Evolutionary conservation across 2,329 filamentous ascomycete genomes (phyloP).

Genomic region (Aspergillus eucalypticola): DNA sequence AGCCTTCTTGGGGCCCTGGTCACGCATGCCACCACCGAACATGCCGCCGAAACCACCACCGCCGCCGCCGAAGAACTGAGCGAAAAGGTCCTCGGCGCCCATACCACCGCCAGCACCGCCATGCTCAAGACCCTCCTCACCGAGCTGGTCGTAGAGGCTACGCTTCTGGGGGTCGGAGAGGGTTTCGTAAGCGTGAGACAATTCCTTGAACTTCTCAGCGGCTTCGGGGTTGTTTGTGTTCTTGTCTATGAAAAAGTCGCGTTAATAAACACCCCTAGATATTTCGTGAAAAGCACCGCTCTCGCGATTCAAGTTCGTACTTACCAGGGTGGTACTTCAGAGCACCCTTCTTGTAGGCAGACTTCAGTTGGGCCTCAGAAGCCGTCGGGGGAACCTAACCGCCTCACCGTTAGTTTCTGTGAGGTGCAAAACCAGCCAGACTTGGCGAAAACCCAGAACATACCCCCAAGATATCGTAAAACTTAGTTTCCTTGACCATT

Average conservation of each 20-base stretch:
- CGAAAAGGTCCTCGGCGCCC: slow-evolving; percentile 94
- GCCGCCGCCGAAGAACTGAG: slow-evolving; percentile 88
- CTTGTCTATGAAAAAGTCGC: slow-evolving; percentile 69
- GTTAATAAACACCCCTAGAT: slow-evolving; percentile 3
- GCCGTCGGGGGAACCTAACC: slow-evolving; percentile 73
- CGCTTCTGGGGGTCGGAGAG: slow-evolving; percentile 92
- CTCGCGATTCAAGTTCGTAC: slow-evolving; percentile 37
- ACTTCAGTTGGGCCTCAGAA: slow-evolving; percentile 84
- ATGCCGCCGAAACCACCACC: slow-evolving; percentile 73
- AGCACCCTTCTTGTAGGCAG: slow-evolving; percentile 91
- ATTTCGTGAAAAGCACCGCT: neutral
- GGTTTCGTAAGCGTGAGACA: slow-evolving; percentile 93
- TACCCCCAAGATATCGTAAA: slow-evolving; percentile 52
- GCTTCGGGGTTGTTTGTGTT: slow-evolving; percentile 91
- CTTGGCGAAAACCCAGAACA: slow-evolving; percentile 20
- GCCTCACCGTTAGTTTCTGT: slow-evolving; percentile 27
- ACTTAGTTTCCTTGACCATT: slow-evolving; percentile 55
- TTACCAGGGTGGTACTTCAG: slow-evolving; percentile 88
- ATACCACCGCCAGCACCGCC: slow-evolving; percentile 82
- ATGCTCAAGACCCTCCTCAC: slow-evolving; percentile 87
- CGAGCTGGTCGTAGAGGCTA: slow-evolving; percentile 92
- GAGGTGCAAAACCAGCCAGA: neutral
- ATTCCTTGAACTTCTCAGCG: slow-evolving; percentile 97
- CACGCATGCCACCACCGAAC: slow-evolving; percentile 76
- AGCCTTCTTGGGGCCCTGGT: slow-evolving; percentile 83